Base-by-base conservation (phyloP, 2,329 filamentous ascomycete species). In the Cladophialophora yegresii region DNA sequence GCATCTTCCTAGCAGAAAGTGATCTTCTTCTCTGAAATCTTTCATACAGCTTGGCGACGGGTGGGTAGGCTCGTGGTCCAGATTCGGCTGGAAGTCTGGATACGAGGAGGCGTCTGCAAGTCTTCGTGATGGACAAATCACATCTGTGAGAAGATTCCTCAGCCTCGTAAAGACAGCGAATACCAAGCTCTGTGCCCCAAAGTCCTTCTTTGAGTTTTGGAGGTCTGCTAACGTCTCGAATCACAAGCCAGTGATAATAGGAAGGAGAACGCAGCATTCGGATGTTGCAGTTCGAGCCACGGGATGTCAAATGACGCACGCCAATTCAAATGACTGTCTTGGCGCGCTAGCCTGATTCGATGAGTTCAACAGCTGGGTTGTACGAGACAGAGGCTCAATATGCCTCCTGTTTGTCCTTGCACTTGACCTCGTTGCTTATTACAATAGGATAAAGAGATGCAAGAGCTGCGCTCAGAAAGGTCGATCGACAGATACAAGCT, bases 61-160 rank as follows among this genome's bases (percentile, higher is more conserved):
- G 4, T 26, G 22, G 22, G 47, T 26, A 20, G 22, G 20, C 3
- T 28, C 47, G 8, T 16, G 20, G 47, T 28, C 47, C 47, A 50
- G 47, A 50, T 23, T 26, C 12, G 2, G 47, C 47, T 50, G 47
- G 47, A 50, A 50, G 23, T 13, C 23, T 50, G 47, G 13, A 50
- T 50, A 50, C 47, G 47, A 50, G 47, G 47, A 50, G 47, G 47
- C 20, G 47, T 26, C 20, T 26, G 47, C 47, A 50, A 20, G 23
- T 3, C 23, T 50, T 26, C 9, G 47, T 10, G 2, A 16, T 7
- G 20, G 23, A 22, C 47, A n/a, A 50, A 50, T 13, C 47, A 50
- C 47, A 10, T 28, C 47, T 26, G 9, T 20, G 22, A 9, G 20
- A 12, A 7, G 13, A 16, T 22, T 28, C 26, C 13, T 50, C 47